Evolutionary conservation across 805 yeast species (phyloP), one percentile per base, ranked within the genome.

Genomic region (Pichia rugopelliculosa): DNA sequence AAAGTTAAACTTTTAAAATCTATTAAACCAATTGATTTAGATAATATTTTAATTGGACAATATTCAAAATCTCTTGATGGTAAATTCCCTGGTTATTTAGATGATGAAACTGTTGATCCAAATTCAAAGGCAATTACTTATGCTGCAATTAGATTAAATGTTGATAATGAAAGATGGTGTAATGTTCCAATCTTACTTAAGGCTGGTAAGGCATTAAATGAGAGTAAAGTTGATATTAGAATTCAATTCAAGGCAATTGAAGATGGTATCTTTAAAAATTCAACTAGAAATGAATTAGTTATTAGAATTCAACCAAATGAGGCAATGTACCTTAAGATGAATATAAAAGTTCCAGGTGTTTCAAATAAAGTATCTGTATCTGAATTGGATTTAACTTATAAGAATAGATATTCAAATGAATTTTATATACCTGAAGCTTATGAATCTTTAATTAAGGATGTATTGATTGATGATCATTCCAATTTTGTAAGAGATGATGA

Each of bases 401-500:
- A 82, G 47, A 73, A 74, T 44, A 80, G 97, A 63, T 93, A 84
- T 72, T 50, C 56, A 17, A 72, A 85, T 54, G 84, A 87, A 62
- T 84, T 87, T 70, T 85, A 93, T 83, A 90, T 93, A 60, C 98
- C 99, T 40, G 96, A 91, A 73, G 98, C 98, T 38, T 93, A 93
- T 68, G 99, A 93, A 73, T 85, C 96, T 1, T 79, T 93, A 58
- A 87, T 93, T 59, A 80, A 95, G 68, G 98, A 93, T 68, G 86
- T 91, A 53, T 69, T 84, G 62, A 76, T 79, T 56, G 98, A 95
- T 48, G 96, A 90, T 68, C 99, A 93, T 70, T 86, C 98, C 45
- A 91, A 91, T 72, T 93, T 93, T 65, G 98, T 93, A 30, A 84
- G 99, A 71, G 97, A 91, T 64, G 99, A 93, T 65, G 99, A 93